Conservation (phyloP, 495 filamentous ascomycete species). For the Podospora pseudopauciseta region DNA sequence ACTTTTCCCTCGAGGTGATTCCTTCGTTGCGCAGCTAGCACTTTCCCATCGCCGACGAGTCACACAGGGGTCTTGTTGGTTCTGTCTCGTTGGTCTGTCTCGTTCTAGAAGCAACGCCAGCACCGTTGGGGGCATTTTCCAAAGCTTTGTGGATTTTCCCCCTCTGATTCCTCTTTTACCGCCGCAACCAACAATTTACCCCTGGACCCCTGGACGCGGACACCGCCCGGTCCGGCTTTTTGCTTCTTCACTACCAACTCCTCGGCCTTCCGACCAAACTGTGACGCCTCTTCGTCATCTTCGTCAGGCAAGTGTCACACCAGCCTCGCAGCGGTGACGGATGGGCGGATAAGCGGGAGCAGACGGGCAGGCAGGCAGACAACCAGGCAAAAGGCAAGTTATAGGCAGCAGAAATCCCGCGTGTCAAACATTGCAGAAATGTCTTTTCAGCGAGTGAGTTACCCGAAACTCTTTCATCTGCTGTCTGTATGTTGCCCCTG, state of each 20-base stretch:
- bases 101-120: not conserved
- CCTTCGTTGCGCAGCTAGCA: not conserved
- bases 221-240: not conserved
- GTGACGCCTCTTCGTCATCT: not conserved
- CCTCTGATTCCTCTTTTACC: not conserved
- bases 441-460: not conserved
- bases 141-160: not conserved
- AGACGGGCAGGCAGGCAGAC: not conserved
- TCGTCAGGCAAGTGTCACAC: slow-evolving; percentile 26
- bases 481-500: not conserved
- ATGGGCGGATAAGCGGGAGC: not conserved
- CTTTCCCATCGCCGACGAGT: not conserved
- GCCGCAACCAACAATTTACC: not conserved
- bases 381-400: not conserved
- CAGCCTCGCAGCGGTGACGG: slow-evolving; percentile 11
- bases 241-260: not conserved
- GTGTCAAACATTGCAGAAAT: not conserved
- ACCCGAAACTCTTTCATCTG: not conserved
- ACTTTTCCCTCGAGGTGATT: not conserved
- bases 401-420: not conserved
- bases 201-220: not conserved
- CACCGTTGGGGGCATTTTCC: not conserved
- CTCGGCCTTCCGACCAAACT: not conserved
- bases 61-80: not conserved
- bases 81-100: not conserved